Evolutionary conservation across 2,329 filamentous ascomycete species (phyloP), one percentile per base, ranked within the genome.

Genomic region (Xylariaceae sp.): DNA sequence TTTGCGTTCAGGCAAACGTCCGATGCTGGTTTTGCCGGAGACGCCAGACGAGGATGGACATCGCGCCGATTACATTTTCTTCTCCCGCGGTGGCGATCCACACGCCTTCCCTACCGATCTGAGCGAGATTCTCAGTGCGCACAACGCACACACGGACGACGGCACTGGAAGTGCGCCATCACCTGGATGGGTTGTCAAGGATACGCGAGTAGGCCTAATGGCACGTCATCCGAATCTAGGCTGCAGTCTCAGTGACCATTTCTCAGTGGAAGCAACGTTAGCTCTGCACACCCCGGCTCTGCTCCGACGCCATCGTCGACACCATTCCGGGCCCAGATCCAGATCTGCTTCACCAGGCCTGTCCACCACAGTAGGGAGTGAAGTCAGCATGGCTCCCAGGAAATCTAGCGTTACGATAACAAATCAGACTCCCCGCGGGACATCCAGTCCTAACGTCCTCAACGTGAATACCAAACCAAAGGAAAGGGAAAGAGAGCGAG

Each of bases 241-340:
- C 59, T 96, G 91, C 73, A 95, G 90, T 1, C 78, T 97, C 30
- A 96, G 91, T 64, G 92, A 99, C 68, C 94, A 97, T 70, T 97
- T 96, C 70, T 91, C 89, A 27, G 87, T 97, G 51, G 87, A 92
- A 68, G 85, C 89, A 4, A 91, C 89, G 0, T 77, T 97, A 7
- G 72, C 74, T 3, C 77, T 80, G 9, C 74, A 78, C 60, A 68
- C 67, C 1, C 64, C 70, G 30, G 53, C 55, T 12, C 55, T 47
- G 7, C 60, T 26, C 29, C 50, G 8, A 7, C 50, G 43, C 48
- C 34, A 50, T 41, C 42, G 48, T 55, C 40, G 47, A 26, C 56
- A 26, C 30, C 41, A 42, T 44, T 56, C 55, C 3, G 29, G 37
- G 35, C 51, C 55, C 40, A 48, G 40, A 3, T 54, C 51, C 42